Percentiles rank a stretch among this genome's conserved stretches.
Evolutionary conservation across 176 grass and related monocot genomes (phyloP).

Genomic region (Rhynchospora pubera): DNA sequence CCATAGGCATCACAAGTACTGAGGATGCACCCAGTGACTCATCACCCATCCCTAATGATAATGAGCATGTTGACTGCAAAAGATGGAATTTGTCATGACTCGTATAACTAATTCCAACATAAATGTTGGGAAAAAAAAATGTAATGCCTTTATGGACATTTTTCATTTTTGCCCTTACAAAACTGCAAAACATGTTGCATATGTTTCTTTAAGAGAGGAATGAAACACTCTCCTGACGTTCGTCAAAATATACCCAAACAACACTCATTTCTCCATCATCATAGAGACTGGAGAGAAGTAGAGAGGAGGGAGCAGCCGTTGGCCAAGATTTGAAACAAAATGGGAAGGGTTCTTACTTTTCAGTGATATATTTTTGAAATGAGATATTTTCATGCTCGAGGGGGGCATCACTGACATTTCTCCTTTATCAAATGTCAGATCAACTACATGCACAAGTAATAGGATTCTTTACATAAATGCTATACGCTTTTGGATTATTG

Average conservation of each 20-base stretch:
- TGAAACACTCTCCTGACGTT: not conserved
- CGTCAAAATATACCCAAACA: not conserved
- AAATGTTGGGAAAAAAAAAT: not conserved
- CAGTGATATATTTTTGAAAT: not conserved
- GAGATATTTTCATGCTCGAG: not conserved
- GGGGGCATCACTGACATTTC: not conserved
- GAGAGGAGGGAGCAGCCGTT: not conserved
- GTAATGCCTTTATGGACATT: not conserved
- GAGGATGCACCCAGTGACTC: constrained; percentile 76
- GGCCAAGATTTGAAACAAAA: not conserved
- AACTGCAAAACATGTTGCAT: not conserved
- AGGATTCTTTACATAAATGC: constrained; percentile 21
- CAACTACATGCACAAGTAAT: not conserved
- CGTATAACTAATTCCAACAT: not conserved
- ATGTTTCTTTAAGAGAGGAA: not conserved
- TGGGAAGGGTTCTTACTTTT: not conserved
- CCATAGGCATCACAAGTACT: constrained; percentile 82
- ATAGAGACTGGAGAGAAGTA: not conserved
- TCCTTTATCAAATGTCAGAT: not conserved
- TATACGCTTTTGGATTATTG: not conserved
- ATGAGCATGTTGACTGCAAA: constrained; percentile 67
- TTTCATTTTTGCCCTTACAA: not conserved
- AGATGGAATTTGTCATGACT: constrained; percentile 29
- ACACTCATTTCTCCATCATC: not conserved
- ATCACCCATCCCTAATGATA: constrained; percentile 69